Percentiles rank a stretch among this genome's conserved stretches.
Evolutionary conservation across 805 yeast genomes (phyloP).

Genomic region (Kodamaea restingae): DNA sequence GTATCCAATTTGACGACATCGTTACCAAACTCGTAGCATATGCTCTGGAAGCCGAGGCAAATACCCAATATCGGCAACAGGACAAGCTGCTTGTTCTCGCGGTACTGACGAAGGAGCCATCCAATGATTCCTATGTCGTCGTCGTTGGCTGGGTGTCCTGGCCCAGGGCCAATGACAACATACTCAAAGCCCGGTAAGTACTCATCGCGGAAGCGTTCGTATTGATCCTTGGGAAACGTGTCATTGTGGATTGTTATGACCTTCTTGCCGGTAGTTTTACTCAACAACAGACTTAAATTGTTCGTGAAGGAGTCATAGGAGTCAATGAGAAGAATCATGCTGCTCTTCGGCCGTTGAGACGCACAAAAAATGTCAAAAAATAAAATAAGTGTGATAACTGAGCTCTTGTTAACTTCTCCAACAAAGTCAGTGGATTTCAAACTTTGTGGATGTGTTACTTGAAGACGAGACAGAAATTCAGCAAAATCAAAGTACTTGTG

Average conservation of each 20-base stretch:
- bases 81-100: constrained; percentile 7
- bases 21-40: constrained; percentile 63
- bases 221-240: constrained; percentile 33
- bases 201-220: constrained; percentile 31
- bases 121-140: constrained; percentile 73
- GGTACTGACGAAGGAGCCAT: constrained; percentile 41
- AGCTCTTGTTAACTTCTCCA: too few species aligned
- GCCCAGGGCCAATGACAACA: constrained; percentile 93
- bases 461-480: too few species aligned
- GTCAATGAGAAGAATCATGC: constrained; percentile 69
- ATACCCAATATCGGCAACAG: constrained; percentile 76
- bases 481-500: too few species aligned
- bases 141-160: constrained; percentile 73
- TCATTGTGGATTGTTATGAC: constrained; percentile 65
- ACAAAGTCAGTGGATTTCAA: too few species aligned
- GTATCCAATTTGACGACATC: constrained; percentile 47
- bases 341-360: background rate
- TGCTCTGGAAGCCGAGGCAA: constrained; percentile 87
- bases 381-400: background rate
- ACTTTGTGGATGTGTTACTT: too few species aligned
- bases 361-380: background rate
- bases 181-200: constrained; percentile 60
- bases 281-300: constrained; percentile 65
- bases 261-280: constrained; percentile 44
- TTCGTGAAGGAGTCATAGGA: constrained; percentile 94